Evolutionary conservation across 1,284 basidiomycete genomes (phyloP), one percentile per base, ranked within the genome.

Genomic region (Prillingera fragicola): DNA sequence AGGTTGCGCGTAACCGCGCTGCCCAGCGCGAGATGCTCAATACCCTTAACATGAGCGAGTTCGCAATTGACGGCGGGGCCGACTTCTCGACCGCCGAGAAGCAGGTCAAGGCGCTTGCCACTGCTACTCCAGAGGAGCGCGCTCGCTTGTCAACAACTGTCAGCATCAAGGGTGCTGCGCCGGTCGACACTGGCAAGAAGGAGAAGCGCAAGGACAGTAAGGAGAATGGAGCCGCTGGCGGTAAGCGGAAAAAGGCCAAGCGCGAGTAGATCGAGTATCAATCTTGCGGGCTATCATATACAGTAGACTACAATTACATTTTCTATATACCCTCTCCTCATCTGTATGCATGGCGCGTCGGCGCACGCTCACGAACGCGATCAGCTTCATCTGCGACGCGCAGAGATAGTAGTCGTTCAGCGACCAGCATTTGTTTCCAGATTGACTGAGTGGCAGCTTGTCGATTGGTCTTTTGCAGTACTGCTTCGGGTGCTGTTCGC

Each of bases 1-100:
- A 73, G 35, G 62, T 65, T 33, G 61, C 62, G 48, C 50, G 63
- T 39, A 54, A 68, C 31, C 59, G 60, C 42, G 63, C 66, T 19
- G 58, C 70, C 41, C 88, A 94, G 71, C 77, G 83, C 17, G 85
- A 85, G 68, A 80, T 94, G 76, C 82, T 96, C 42, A 81, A 86
- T 56, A 78, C 85, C 18, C 75, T 95, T 22, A 87, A 94, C 72
- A 70, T 95, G 56, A 80, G 76, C 72, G 83, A 85, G 87, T 91
- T 80, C 67, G 84, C 86, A 15, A 87, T 94, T 52, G 78, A 84
- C 56, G 79, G 82, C 54, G 67, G 74, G 0, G 75, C 78, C 37
- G 86, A 91, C 65, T 91, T 87, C 82, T 75, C 75, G 28, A 66
- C 71, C 18, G 87, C 85, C 2, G 82, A 88, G 62, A 75, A 77